Evolutionary conservation across 2,329 filamentous ascomycete genomes (phyloP).

Genomic region (Phaeophleospora eucalypticola): DNA sequence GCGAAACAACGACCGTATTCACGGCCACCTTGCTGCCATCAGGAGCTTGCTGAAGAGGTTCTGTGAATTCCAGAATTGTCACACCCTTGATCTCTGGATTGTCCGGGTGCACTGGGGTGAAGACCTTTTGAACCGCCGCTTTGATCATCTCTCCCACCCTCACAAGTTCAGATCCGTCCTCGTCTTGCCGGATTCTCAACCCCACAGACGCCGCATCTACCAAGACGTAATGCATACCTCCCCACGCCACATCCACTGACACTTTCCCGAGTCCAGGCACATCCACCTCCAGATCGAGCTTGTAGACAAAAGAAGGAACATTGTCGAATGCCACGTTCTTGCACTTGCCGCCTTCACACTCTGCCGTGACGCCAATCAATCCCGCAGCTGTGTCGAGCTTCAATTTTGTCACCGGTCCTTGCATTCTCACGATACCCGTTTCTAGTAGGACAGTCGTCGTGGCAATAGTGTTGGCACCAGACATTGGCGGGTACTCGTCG

Average conservation of each 20-base stretch:
- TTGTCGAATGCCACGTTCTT: constrained; percentile 45
- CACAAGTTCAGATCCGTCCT: too few relatives aligned
- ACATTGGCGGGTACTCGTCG: constrained; percentile 46
- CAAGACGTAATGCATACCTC: constrained; percentile 45
- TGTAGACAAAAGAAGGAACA: constrained; percentile 42
- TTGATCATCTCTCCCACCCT: too few relatives aligned
- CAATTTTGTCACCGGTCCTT: constrained; percentile 41
- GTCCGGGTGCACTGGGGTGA: too few relatives aligned
- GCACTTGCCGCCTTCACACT: constrained; percentile 44
- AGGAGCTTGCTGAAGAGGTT: too few relatives aligned
- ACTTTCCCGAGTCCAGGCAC: constrained; percentile 42
- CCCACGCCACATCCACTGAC: constrained; percentile 44
- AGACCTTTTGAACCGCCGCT: too few relatives aligned
- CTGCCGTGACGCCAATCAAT: constrained; percentile 39
- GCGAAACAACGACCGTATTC: too few relatives aligned
- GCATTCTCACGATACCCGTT: constrained; percentile 46
- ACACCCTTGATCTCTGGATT: too few relatives aligned
- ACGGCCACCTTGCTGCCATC: too few relatives aligned
- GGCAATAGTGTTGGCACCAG: constrained; percentile 45
- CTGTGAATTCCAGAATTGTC: too few relatives aligned
- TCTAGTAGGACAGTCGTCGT: constrained; percentile 45
- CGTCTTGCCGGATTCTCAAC: too few relatives aligned
- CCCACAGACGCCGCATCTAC: too few relatives aligned
- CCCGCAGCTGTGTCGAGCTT: constrained; percentile 46
- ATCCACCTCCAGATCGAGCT: constrained; percentile 37